These are phyloP conservation scores for Eremothecium gossypii DNA, from an alignment of 1,139 yeast genomes.

Conservation along the genomic window DNA sequence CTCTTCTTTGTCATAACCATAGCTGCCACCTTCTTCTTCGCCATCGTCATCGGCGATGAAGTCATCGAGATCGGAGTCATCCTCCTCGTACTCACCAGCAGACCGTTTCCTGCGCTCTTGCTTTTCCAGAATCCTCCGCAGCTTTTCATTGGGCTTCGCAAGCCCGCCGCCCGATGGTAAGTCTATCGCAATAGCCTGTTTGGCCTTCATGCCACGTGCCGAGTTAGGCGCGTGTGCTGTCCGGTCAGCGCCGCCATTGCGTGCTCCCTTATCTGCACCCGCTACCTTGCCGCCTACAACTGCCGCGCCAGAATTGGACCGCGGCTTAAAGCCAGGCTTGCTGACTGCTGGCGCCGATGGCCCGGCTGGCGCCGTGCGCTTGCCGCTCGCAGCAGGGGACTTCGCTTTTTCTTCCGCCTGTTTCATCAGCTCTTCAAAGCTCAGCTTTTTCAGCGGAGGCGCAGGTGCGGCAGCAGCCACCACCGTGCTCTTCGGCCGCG, in stretches of 20 bases:
- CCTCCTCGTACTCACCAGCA: slow-evolving; percentile 8
- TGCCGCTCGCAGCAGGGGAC: slow-evolving; percentile 2
- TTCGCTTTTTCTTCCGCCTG: slow-evolving; percentile 50
- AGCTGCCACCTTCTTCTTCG: slow-evolving; percentile 17
- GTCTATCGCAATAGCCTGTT: neutral
- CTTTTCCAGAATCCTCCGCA: slow-evolving; percentile 16
- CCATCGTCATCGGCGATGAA: slow-evolving; percentile 53
- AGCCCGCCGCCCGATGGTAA: slow-evolving; percentile 4
- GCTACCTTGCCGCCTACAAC: neutral
- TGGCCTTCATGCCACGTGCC: slow-evolving; percentile 3
- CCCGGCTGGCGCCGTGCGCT: neutral
- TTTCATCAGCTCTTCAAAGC: slow-evolving; percentile 61
- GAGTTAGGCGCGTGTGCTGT: neutral
- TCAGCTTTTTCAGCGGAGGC: slow-evolving; percentile 38
- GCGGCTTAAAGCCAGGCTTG: slow-evolving; percentile 13
- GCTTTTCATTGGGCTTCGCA: slow-evolving; percentile 21
- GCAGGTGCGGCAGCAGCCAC: slow-evolving; percentile 16
- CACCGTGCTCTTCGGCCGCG: slow-evolving; percentile 6
- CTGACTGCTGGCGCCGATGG: slow-evolving; percentile 4
- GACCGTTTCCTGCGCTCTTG: slow-evolving; percentile 8
- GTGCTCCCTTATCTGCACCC: neutral
- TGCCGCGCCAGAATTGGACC: neutral
- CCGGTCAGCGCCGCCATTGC: slow-evolving; percentile 3
- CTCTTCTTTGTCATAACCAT: slow-evolving; percentile 68
- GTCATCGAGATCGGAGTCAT: slow-evolving; percentile 35